Evolutionary conservation across 805 yeast genomes (phyloP).

Genomic region (Sugiyamaella smithiae): DNA sequence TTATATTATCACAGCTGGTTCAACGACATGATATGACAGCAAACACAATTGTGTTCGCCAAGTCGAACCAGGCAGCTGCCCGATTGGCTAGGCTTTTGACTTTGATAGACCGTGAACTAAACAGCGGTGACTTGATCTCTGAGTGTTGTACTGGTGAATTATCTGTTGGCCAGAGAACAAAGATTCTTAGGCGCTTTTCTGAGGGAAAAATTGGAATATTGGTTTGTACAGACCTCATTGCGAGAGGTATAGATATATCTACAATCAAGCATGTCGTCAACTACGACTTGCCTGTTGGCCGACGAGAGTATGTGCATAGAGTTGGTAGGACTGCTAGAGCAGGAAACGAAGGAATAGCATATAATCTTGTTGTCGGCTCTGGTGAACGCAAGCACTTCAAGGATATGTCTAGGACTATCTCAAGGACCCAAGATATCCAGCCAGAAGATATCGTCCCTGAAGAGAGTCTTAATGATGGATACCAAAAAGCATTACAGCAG

Average conservation of each 20-base stretch:
- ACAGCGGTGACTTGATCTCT: slow-evolving; percentile 19
- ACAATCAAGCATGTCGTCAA: slow-evolving; percentile 74
- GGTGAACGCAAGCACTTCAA: slow-evolving; percentile 61
- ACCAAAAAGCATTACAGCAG: slow-evolving; percentile 19
- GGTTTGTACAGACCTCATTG: slow-evolving; percentile 83
- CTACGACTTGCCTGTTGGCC: slow-evolving; percentile 84
- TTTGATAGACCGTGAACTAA: slow-evolving; percentile 37
- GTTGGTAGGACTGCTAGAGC: slow-evolving; percentile 99
- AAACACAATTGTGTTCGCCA: slow-evolving; percentile 60
- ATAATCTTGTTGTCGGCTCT: slow-evolving; percentile 68
- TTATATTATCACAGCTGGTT: slow-evolving; percentile 60
- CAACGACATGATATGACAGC: slow-evolving; percentile 30
- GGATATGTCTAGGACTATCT: slow-evolving; percentile 33
- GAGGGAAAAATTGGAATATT: slow-evolving; percentile 48
- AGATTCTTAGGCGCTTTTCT: slow-evolving; percentile 59
- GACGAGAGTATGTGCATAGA: slow-evolving; percentile 91
- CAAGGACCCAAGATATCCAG: slow-evolving; percentile 25
- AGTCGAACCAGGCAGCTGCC: slow-evolving; percentile 84
- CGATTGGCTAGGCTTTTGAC: slow-evolving; percentile 63
- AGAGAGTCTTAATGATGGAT: slow-evolving; percentile 15
- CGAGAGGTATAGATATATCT: slow-evolving; percentile 89
- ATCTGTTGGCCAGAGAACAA: slow-evolving; percentile 45
- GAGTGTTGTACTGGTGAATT: slow-evolving; percentile 40
- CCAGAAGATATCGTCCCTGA: slow-evolving; percentile 5
- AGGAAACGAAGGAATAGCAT: slow-evolving; percentile 69